Evolutionary conservation across 2,329 filamentous ascomycete genomes (phyloP), one percentile per base, ranked within the genome.

Genomic region (Grosmannia serpens): DNA sequence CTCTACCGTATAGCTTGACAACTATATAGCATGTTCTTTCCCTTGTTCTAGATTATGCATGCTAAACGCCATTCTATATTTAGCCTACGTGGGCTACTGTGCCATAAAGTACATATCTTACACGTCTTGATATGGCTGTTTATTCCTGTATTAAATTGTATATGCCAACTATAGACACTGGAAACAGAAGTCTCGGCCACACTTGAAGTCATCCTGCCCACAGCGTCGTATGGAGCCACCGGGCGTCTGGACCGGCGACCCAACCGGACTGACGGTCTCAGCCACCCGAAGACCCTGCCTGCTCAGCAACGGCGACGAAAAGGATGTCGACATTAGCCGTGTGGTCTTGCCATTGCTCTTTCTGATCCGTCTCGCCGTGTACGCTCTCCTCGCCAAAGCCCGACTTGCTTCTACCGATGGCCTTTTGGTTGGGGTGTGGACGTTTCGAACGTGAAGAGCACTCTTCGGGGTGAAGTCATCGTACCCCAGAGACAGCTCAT

Each of bases 101-200:
- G n/a, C n/a, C n/a, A n/a, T n/a, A 44, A n/a, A 7, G 41, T 9
- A 17, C 20, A 44, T 22, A 44, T n/a, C 31, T 33, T 33, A 33
- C n/a, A 8, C 44, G 20, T 50, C 26, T 50, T n/a, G 17, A 4
- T 20, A 10, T 15, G 17, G 47, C 26, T n/a, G 29, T 52, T n/a
- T 52, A 6, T 52, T 52, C 22, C 26, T 17, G 22, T 26, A 17
- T 49, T 24, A 24, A 7, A 22, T 26, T 49, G 22, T 33, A n/a
- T n/a, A n/a, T 7, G 20, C 13, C 27, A 33, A 31, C 50, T 29
- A 60, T 59, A 81, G 70, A 64, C 82, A 85, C 11, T 72, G 74
- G 63, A 86, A 83, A 68, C 83, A 85, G 69, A 84, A 85, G 61
- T 81, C 76, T 57, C 78, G 73, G 4, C 75, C 76, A 61, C 82